Evolutionary conservation across 352 stramenopile species (phyloP).

Genomic region (Pythium rishiriense): DNA sequence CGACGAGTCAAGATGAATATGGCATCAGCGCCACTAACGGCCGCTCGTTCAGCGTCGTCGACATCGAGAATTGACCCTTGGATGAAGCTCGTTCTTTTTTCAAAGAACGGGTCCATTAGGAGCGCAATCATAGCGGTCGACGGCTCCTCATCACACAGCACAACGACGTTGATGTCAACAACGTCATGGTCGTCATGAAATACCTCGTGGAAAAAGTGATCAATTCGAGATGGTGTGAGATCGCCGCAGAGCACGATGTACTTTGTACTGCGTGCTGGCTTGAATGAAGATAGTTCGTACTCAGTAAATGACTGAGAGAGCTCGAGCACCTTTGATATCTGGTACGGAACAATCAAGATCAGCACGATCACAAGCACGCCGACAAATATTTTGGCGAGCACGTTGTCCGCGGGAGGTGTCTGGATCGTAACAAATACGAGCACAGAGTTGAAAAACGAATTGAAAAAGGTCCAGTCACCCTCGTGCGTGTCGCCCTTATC

Average conservation of each 20-base stretch:
- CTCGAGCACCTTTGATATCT: constrained; percentile 83
- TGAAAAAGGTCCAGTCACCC: constrained; percentile 89
- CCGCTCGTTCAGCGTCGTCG: constrained; percentile 72
- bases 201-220: constrained; percentile 85
- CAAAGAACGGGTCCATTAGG: constrained; percentile 83
- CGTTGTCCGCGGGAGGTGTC: constrained; percentile 78
- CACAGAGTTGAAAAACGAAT: constrained; percentile 87
- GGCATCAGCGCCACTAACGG: constrained; percentile 58
- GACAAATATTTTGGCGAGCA: constrained; percentile 81
- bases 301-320: constrained; percentile 70
- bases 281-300: constrained; percentile 77
- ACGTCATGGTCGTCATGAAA: constrained; percentile 89
- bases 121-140: constrained; percentile 73
- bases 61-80: constrained; percentile 80
- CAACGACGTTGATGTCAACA: constrained; percentile 74
- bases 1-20: constrained; percentile 81
- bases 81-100: constrained; percentile 82
- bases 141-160: constrained; percentile 76
- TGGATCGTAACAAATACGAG: constrained; percentile 88
- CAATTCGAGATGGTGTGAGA: constrained; percentile 76
- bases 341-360: constrained; percentile 85
- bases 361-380: constrained; percentile 81
- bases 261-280: constrained; percentile 53
- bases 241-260: constrained; percentile 86
- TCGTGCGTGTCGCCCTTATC: constrained; percentile 47